A percentile compares a stretch with the other conserved stretches of the same genome.
These are phyloP conservation scores for Pseudozyma sp. DNA, from an alignment of 1,284 basidiomycete species.

Conservation along the genomic window DNA sequence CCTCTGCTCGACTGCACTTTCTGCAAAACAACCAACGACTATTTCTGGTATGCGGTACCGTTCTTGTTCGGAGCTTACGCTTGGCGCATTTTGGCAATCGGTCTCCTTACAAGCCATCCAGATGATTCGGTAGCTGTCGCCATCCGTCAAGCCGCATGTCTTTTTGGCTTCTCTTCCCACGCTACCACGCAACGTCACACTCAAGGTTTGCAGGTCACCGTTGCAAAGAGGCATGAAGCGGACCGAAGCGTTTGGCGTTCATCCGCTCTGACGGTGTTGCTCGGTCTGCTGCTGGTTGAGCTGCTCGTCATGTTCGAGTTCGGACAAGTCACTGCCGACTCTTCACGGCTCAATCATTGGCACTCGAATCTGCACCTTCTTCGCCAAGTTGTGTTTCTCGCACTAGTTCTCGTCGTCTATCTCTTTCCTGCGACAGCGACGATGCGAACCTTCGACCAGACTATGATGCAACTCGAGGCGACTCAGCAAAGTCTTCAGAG, in stretches of 20 bases:
- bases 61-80: conserved; percentile 31
- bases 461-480: conserved; percentile 23
- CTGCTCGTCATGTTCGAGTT: conserved; percentile 44
- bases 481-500: conserved; percentile 33
- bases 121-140: conserved; percentile 43
- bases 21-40: conserved; percentile 33
- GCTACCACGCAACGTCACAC: not conserved
- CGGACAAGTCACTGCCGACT: conserved; percentile 27
- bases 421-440: conserved; percentile 19
- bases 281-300: conserved; percentile 21
- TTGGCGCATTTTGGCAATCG: conserved; percentile 45
- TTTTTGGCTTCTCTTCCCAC: conserved; percentile 7
- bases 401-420: conserved; percentile 33
- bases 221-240: conserved; percentile 9
- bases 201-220: not conserved
- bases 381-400: conserved; percentile 26
- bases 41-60: conserved; percentile 39
- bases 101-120: conserved; percentile 37
- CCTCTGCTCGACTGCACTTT: conserved; percentile 44
- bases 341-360: conserved; percentile 41
- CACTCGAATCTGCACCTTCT: conserved; percentile 41
- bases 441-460: conserved; percentile 25
- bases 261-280: conserved; percentile 15
- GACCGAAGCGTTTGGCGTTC: conserved; percentile 40
- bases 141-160: conserved; percentile 22